Percentiles rank a stretch among this genome's conserved stretches.
Conservation (phyloP, 2,329 filamentous ascomycete genomes). For the Trichophyton schoenleinii region DNA sequence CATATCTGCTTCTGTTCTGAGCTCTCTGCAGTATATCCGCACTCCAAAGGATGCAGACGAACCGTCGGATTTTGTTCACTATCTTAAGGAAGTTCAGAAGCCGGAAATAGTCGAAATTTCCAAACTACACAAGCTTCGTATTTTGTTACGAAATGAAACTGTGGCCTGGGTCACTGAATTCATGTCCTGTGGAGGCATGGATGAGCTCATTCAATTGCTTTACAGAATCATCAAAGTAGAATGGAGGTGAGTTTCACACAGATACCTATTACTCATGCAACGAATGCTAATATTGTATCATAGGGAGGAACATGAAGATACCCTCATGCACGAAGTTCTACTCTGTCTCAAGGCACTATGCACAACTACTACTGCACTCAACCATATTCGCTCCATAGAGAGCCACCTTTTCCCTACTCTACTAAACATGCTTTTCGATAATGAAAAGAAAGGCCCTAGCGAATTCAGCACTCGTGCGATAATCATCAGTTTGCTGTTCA, state of each 20-base stretch:
- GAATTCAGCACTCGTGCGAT: constrained; percentile 91
- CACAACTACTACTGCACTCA: constrained; percentile 75
- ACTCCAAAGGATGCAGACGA: constrained; percentile 56
- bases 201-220: constrained; percentile 72
- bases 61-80: constrained; percentile 74
- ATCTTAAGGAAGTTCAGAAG: constrained; percentile 67
- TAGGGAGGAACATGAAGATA: constrained; percentile 91
- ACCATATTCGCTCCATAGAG: constrained; percentile 69
- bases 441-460: constrained; percentile 94
- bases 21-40: constrained; percentile 24
- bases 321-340: constrained; percentile 78
- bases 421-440: constrained; percentile 81
- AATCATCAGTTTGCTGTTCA: constrained; percentile 78
- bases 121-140: constrained; percentile 80
- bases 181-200: constrained; percentile 79
- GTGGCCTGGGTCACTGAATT: constrained; percentile 92
- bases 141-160: constrained; percentile 85
- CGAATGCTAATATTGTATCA: constrained; percentile 7
- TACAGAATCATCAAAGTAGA: constrained; percentile 91
- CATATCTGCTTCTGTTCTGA: constrained; percentile 43
- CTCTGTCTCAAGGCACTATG: constrained; percentile 89
- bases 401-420: constrained; percentile 72
- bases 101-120: constrained; percentile 83
- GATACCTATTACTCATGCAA: neutral
- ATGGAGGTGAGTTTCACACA: constrained; percentile 58